Evolutionary conservation across 2,329 filamentous ascomycete genomes (phyloP).

Genomic region (Capronia coronata): DNA sequence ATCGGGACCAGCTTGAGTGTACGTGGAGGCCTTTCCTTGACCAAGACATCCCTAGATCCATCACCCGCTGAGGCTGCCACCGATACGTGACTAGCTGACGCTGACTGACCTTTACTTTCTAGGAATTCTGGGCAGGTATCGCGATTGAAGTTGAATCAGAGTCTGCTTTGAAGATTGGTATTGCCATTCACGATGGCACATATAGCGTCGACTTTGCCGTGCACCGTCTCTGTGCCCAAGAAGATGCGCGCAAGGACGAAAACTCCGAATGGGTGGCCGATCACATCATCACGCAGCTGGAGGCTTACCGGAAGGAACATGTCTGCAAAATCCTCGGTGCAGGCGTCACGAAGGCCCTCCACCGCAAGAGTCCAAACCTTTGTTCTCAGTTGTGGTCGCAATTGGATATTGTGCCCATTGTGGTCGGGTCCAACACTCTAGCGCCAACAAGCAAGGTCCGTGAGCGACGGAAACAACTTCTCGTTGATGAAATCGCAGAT

Average conservation of each 20-base stretch:
- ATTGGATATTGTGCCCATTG: slow-evolving; percentile 67
- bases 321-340: slow-evolving; percentile 65
- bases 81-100: background rate
- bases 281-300: slow-evolving; percentile 15
- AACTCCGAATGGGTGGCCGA: slow-evolving; percentile 19
- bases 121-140: slow-evolving; percentile 26
- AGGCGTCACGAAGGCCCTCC: slow-evolving; percentile 58
- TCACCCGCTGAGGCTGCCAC: background rate
- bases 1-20: slow-evolving; percentile 21
- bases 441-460: slow-evolving; percentile 34
- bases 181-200: slow-evolving; percentile 27
- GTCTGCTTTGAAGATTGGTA: slow-evolving; percentile 19
- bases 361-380: slow-evolving; percentile 56
- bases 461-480: slow-evolving; percentile 1
- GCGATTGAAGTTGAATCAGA: slow-evolving; percentile 22
- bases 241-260: slow-evolving; percentile 14
- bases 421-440: slow-evolving; percentile 43
- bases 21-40: slow-evolving; percentile 6
- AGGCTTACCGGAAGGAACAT: slow-evolving; percentile 20
- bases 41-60: background rate
- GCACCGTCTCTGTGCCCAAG: slow-evolving; percentile 19
- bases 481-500: slow-evolving; percentile 73
- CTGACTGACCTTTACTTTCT: slow-evolving; percentile 4
- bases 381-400: slow-evolving; percentile 69
- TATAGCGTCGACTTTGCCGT: slow-evolving; percentile 28